Percentiles rank a stretch among this genome's conserved stretches.
These are phyloP conservation scores for Chenopodium suecicum DNA, from an alignment of 148 eudicot genomes.

Conservation along the genomic window DNA sequence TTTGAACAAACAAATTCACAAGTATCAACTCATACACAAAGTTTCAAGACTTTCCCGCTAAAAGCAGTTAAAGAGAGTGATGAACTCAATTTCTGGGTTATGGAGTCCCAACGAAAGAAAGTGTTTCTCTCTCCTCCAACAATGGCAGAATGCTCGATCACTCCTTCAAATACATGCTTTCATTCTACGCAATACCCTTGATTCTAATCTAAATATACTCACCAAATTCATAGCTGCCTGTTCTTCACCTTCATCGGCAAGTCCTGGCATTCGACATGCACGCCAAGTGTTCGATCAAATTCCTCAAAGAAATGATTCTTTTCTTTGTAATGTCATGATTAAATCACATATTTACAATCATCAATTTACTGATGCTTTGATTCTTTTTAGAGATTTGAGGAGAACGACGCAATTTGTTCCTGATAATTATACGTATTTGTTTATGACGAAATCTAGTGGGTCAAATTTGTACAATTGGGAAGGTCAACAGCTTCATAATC, in stretches of 20 bases:
- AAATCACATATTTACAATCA: slow-evolving; percentile 43
- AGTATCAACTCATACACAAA: background rate
- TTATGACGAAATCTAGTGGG: slow-evolving; percentile 53
- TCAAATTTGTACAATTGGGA: slow-evolving; percentile 37
- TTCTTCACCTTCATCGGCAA: slow-evolving; percentile 21
- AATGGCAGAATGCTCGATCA: slow-evolving; percentile 31
- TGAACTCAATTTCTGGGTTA: slow-evolving; percentile 30
- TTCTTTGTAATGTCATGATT: slow-evolving; percentile 64
- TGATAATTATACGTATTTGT: slow-evolving; percentile 64
- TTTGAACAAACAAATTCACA: too few species aligned
- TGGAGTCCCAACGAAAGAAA: slow-evolving; percentile 57
- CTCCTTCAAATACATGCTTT: slow-evolving; percentile 75
- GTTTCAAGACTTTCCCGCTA: background rate
- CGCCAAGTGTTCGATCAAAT: slow-evolving; percentile 63
- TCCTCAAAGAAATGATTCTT: slow-evolving; percentile 44
- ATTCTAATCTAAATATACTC: slow-evolving; percentile 50
- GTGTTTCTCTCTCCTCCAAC: slow-evolving; percentile 53
- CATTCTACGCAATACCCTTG: slow-evolving; percentile 50
- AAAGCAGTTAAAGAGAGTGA: background rate
- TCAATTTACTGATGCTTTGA: slow-evolving; percentile 40
- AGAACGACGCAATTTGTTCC: slow-evolving; percentile 42
- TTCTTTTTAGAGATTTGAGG: slow-evolving; percentile 45
- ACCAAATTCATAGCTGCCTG: slow-evolving; percentile 54
- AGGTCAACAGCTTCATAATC: slow-evolving; percentile 55
- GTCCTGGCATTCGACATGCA: slow-evolving; percentile 36